phyloP scores from a whole-genome alignment of 2,329 filamentous ascomycete species.

The Colletotrichum coccodes region DNA sequence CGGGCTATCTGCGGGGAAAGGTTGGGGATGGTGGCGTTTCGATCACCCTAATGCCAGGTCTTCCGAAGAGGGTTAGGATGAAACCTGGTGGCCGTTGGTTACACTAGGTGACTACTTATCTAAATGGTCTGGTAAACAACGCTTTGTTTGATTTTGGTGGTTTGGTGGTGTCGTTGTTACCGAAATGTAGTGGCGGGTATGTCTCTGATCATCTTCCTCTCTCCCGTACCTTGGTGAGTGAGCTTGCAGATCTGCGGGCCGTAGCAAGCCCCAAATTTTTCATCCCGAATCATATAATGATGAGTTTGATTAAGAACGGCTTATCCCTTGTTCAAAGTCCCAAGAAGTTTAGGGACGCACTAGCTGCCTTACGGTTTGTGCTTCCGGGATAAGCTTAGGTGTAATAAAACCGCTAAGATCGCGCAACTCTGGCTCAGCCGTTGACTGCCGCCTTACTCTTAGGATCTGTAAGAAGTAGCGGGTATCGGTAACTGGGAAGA shows the following conservation, averaged over 20 bases:
- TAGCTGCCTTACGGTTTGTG: background rate
- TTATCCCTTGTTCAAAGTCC: too few species aligned
- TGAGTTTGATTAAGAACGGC: background rate
- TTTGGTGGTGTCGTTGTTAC: background rate
- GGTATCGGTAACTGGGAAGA: background rate
- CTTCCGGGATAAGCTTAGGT: background rate
- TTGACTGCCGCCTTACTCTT: background rate
- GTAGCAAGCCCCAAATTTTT: background rate
- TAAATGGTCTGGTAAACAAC: background rate
- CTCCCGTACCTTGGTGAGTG: background rate
- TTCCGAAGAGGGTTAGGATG: background rate
- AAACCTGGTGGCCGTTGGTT: background rate
- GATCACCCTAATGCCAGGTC: background rate
- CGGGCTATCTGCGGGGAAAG: conserved; percentile 1
- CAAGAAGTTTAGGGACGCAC: background rate
- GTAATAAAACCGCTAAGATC: too few species aligned
- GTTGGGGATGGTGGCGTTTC: background rate
- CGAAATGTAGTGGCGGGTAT: background rate
- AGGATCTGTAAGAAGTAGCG: background rate
- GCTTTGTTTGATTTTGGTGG: background rate
- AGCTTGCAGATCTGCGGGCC: background rate
- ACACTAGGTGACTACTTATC: background rate
- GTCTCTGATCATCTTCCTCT: background rate
- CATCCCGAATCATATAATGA: background rate
- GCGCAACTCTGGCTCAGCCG: background rate